These are phyloP conservation scores for Pythium aquatile DNA, from an alignment of 352 stramenopile genomes.

Conservation along the genomic window DNA sequence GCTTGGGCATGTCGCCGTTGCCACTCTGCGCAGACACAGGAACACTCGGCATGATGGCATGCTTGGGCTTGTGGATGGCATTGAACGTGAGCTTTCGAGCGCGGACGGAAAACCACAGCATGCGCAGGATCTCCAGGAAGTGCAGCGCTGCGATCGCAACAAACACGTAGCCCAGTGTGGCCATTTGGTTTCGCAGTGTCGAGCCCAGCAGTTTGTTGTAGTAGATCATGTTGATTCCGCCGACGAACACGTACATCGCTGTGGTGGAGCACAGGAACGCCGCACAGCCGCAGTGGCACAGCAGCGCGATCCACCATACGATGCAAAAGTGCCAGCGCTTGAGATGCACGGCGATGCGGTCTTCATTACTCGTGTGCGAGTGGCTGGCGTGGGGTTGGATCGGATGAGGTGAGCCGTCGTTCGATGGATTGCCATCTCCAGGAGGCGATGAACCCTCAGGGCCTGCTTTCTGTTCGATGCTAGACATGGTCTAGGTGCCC, in stretches of 20 bases:
- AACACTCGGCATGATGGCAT: background rate
- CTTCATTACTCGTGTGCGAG: constrained; percentile 5
- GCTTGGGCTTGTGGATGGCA: constrained; percentile 8
- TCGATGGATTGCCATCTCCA: too few relatives aligned
- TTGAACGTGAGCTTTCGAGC: constrained; percentile 30
- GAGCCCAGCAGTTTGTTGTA: constrained; percentile 48
- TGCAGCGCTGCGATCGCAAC: constrained; percentile 25
- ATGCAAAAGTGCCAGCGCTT: constrained; percentile 19
- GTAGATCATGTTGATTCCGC: constrained; percentile 33
- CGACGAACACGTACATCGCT: constrained; percentile 32
- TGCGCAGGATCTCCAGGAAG: constrained; percentile 33
- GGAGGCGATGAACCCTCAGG: background rate
- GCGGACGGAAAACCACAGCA: constrained; percentile 30
- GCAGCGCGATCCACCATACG: constrained; percentile 30
- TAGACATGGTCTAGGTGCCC: background rate
- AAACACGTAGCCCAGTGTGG: constrained; percentile 30
- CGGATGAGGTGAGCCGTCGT: background rate
- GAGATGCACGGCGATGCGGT: constrained; percentile 26
- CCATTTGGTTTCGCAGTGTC: constrained; percentile 27
- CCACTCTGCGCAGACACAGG: background rate
- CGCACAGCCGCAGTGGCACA: constrained; percentile 26
- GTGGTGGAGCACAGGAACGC: constrained; percentile 33
- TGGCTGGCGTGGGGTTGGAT: background rate
- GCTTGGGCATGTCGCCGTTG: background rate
- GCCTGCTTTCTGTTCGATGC: background rate